Evolutionary conservation across 805 yeast genomes (phyloP), one percentile per base, ranked within the genome.

Genomic region (Schwanniomyces yamadae): DNA sequence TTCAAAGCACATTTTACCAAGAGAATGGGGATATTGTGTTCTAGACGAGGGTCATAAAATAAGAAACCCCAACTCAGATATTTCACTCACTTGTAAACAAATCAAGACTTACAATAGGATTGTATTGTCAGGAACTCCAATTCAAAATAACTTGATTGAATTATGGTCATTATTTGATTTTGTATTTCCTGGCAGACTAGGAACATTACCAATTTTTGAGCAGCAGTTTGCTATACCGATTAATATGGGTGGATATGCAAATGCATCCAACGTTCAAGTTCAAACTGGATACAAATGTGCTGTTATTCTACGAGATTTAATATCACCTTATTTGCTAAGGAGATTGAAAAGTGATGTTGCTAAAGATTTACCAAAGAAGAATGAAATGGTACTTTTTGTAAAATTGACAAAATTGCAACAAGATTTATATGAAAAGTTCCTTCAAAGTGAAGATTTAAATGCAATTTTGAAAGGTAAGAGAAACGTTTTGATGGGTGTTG

Each of bases 201-300:
- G 99, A 0, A 93, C 99, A 0, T 65, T 93, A 16, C 99, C 99
- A 0, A 91, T 93, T 0, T 93, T 93, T 50, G 95, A 90, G 59
- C 84, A 77, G 35, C 96, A 93, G 56, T 93, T 93, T 57, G 84
- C 95, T 2, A 70, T 82, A 5, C 99, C 99, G 0, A 93, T 93
- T 29, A 91, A 89, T 52, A 73, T 86, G 55, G 99, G 99, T n/a
- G 99, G 99, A 0, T 93, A 93, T 61, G 96, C 99, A 1, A 93
- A 91, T 64, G 98, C 99, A 0, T 80, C 95, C 1, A 93, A 93
- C 55, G 77, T 93, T 3, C 97, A 93, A 55, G 98, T 93, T 0
- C 97, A 91, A 54, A 82, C 97, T 1, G 96, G 97, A 2, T 90
- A 87, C 54, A 88, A 88, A 55, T 93, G 98, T 65, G 99, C 99